Base-by-base conservation (phyloP, 2,329 filamentous ascomycete genomes). In the Tolypocladium nubicola region DNA sequence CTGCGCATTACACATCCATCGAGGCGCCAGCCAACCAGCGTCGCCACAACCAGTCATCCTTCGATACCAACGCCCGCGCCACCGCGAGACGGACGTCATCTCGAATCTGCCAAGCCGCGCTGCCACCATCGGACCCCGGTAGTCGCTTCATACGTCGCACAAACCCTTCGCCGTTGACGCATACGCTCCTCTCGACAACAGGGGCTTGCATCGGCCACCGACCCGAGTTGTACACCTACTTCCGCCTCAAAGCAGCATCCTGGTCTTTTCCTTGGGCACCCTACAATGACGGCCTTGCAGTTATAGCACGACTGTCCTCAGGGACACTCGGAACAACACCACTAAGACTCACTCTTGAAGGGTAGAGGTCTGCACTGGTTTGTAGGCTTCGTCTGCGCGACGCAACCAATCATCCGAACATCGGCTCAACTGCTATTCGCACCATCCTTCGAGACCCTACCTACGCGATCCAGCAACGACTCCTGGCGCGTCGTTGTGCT, bases 291-390 rank as follows among this genome's bases (percentile, higher is more conserved):
- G 58, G 63, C 60, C 60, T 56, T 60, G 58, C 63, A 62, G 52
- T 73, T 73, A 73, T 73, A 73, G 65, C 71, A 68, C 57, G 37
- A 62, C 64, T 56, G 70, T 73, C 71, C 71, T 68, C 65, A 70
- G 70, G 71, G 70, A 72, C 70, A 67, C 63, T 60, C 26, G 55
- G 37, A 52, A 58, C 60, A 57, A 56, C 60, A 58, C 45, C 53
- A 55, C 59, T 56, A 54, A 56, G 56, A 58, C 53, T 55, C 55
- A 54, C 58, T 58, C 55, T 39, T 55, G 57, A 58, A 56, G 57
- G 59, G 52, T 56, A 58, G 58, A 62, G 59, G 58, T 60, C 61
- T 63, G 58, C 61, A 65, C 62, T 62, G 63, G 64, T 56, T 62
- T 65, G 58, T 60, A 66, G 58, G 61, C 61, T 61, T 62, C 58